Evolutionary conservation across 805 yeast genomes (phyloP).

Genomic region (Candida odintsovae): DNA sequence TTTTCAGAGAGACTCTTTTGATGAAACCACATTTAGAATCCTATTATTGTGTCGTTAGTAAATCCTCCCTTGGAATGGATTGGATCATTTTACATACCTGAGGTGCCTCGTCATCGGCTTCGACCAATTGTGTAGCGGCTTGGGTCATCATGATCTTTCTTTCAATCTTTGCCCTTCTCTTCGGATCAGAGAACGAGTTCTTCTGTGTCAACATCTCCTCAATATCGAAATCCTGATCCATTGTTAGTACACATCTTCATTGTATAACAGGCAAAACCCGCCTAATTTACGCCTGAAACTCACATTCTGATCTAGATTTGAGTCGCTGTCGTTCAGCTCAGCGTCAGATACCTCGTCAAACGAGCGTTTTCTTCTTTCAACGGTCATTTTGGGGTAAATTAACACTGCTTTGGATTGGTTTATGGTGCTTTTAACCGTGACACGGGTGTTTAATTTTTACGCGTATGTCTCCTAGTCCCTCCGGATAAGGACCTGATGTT

Average conservation of each 20-base stretch:
- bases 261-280: neutral
- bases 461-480: neutral
- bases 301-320: neutral
- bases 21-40: conserved; percentile 53
- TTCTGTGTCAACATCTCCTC: conserved; percentile 17
- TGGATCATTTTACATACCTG: neutral
- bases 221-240: conserved; percentile 10
- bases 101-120: neutral
- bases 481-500: no score
- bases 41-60: conserved; percentile 1
- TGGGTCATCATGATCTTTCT: conserved; percentile 14
- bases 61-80: neutral
- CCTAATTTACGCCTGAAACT: neutral
- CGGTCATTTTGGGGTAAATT: neutral
- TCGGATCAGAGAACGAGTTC: conserved; percentile 3
- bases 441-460: no score
- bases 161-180: conserved; percentile 6
- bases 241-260: neutral
- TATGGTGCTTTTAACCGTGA: neutral
- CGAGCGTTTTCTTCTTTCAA: neutral
- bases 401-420: no score
- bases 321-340: neutral
- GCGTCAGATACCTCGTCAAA: neutral
- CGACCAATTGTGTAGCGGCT: conserved; percentile 2
- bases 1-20: conserved; percentile 52